phyloP scores from a whole-genome alignment of 2,329 filamentous ascomycete species.

The Metarhizium rileyi region DNA sequence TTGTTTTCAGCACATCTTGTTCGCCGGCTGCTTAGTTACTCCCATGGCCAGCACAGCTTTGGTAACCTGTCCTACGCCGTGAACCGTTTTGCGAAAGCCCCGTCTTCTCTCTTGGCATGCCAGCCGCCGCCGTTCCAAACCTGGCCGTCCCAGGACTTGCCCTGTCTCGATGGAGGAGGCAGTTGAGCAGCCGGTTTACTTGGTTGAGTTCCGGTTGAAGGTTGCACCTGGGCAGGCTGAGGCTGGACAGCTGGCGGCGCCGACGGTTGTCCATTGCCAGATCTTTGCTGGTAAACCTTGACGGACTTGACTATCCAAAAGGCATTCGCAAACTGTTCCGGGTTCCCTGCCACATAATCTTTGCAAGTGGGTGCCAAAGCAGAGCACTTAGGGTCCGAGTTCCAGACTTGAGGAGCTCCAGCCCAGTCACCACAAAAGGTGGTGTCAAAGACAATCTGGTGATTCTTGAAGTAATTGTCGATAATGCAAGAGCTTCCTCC shows the following conservation, averaged over 20 bases:
- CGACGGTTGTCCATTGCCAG: no score
- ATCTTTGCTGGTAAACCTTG: conserved; percentile 42
- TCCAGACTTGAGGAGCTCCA: conserved; percentile 51
- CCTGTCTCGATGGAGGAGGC: background rate
- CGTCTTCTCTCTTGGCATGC: conserved; percentile 1
- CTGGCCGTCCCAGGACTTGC: conserved; percentile 4
- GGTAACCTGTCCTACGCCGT: background rate
- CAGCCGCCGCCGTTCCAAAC: conserved; percentile 5
- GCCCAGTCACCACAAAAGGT: conserved; percentile 88
- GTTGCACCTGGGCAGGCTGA: background rate
- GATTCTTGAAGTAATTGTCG: conserved; percentile 54
- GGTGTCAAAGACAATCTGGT: conserved; percentile 73
- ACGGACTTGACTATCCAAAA: conserved; percentile 72
- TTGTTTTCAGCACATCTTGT: background rate
- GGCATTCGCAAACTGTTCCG: conserved; percentile 57
- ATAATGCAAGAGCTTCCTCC: conserved; percentile 62
- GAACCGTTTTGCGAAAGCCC: background rate
- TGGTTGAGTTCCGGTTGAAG: no score
- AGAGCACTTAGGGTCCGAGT: conserved; percentile 44
- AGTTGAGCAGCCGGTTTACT: background rate
- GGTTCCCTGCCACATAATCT: conserved; percentile 62
- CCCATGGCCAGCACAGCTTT: background rate
- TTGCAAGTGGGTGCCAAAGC: conserved; percentile 55
- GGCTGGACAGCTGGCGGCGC: no score
- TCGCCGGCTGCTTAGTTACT: background rate